These are phyloP conservation scores for Huntiella bhutanensis DNA, from an alignment of 2,329 filamentous ascomycete genomes.

Conservation along the genomic window DNA sequence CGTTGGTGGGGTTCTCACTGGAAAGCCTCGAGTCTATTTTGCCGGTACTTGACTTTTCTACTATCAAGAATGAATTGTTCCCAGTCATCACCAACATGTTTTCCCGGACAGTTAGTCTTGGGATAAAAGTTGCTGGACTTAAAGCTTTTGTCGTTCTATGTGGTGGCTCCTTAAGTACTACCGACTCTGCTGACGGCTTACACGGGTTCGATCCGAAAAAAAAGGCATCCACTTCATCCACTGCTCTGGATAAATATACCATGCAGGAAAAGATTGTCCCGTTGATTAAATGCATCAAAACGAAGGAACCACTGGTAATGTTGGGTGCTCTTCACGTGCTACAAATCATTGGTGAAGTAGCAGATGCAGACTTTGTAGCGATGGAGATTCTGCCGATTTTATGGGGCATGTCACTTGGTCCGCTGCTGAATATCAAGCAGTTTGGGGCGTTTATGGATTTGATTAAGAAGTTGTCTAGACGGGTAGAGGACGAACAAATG, in stretches of 20 bases:
- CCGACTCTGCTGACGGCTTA: constrained; percentile 39
- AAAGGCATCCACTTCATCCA: constrained; percentile 47
- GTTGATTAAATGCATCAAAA: constrained; percentile 80
- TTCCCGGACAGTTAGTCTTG: constrained; percentile 77
- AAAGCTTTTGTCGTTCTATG: constrained; percentile 83
- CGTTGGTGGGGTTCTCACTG: constrained; percentile 70
- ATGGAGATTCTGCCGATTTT: constrained; percentile 77
- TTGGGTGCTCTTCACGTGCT: constrained; percentile 78
- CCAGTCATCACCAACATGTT: constrained; percentile 82
- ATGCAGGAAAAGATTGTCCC: constrained; percentile 96
- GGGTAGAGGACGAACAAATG: constrained; percentile 75
- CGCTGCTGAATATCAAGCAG: constrained; percentile 67
- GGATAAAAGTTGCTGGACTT: constrained; percentile 81
- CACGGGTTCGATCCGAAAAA: constrained; percentile 47
- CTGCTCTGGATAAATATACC: constrained; percentile 87
- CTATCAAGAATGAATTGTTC: constrained; percentile 92
- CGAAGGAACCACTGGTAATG: constrained; percentile 95
- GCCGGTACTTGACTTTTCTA: constrained; percentile 82
- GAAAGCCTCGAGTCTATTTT: constrained; percentile 62
- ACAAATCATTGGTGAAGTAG: constrained; percentile 59
- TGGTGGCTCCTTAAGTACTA: constrained; percentile 44
- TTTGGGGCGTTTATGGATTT: constrained; percentile 82
- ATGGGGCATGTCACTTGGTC: constrained; percentile 83
- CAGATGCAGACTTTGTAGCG: constrained; percentile 79
- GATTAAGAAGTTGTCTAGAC: constrained; percentile 60